Evolutionary conservation across 2,329 filamentous ascomycete species (phyloP).

Genomic region (Trichophyton benhamiae): DNA sequence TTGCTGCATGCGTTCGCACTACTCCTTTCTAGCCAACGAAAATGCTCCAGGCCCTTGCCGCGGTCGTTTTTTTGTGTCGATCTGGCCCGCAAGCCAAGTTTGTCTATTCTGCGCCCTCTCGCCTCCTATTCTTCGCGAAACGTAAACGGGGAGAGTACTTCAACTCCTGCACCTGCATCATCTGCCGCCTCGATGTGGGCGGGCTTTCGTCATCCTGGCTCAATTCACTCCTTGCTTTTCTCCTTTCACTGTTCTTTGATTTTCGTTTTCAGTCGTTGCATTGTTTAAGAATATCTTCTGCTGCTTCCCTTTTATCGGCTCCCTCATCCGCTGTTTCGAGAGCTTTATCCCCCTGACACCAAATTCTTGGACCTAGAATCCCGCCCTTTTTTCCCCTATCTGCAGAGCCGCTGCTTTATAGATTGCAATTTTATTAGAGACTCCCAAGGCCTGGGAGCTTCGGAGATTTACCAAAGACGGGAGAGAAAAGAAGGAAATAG

Average conservation of each 20-base stretch:
- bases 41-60: neutral
- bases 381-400: neutral
- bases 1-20: no score
- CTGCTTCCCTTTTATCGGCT: neutral
- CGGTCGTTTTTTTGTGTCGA: neutral
- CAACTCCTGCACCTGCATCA: neutral
- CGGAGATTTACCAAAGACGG: neutral
- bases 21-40: neutral
- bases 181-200: neutral
- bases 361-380: neutral
- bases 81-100: neutral
- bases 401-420: neutral
- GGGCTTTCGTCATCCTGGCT: neutral
- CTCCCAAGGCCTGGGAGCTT: neutral
- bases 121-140: neutral
- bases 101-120: neutral
- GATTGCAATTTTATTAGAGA: neutral
- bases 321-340: neutral
- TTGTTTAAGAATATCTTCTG: neutral
- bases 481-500: neutral
- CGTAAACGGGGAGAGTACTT: neutral
- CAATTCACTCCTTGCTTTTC: neutral
- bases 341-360: neutral
- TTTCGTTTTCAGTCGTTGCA: neutral
- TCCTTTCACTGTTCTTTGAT: neutral